Conservation (phyloP, 1,284 basidiomycete genomes). For the Entoloma clypeatum region DNA sequence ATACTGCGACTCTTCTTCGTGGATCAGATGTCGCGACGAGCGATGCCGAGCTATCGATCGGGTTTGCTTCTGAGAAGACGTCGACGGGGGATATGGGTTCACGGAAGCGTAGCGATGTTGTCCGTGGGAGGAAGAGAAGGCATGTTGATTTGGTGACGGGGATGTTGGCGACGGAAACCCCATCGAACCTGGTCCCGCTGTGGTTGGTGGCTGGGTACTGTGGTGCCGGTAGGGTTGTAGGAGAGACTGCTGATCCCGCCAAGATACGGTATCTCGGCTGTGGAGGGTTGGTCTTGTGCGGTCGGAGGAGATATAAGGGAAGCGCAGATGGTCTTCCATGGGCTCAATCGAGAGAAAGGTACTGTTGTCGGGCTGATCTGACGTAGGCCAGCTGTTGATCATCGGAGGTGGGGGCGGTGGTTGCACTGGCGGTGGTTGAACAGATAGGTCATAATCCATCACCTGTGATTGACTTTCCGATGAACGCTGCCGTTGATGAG, state of each 20-base stretch:
- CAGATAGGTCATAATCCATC: slow-evolving; percentile 9
- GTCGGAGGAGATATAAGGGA: slow-evolving; percentile 20
- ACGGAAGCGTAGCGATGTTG: no score
- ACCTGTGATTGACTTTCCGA: slow-evolving; percentile 6
- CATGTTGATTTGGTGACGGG: no score
- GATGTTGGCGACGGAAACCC: no score
- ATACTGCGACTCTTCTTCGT: no score
- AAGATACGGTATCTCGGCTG: background rate
- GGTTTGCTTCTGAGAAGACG: background rate
- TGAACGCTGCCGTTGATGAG: slow-evolving; percentile 1
- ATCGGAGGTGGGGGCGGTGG: slow-evolving; percentile 4
- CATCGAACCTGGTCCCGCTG: no score
- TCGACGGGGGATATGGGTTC: background rate
- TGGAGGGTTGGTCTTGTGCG: slow-evolving; percentile 8
- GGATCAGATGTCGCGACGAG: no score
- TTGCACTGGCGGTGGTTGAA: slow-evolving; percentile 4
- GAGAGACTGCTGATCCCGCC: background rate
- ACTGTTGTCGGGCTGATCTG: background rate
- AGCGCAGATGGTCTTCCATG: slow-evolving; percentile 11
- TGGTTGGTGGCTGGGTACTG: no score
- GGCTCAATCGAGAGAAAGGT: slow-evolving; percentile 2
- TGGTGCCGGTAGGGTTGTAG: background rate
- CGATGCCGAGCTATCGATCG: no score
- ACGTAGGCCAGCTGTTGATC: slow-evolving; percentile 8
- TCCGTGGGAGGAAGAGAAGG: no score